A percentile compares a stretch with the other conserved stretches of the same genome.
phyloP scores from a whole-genome alignment of 129 eudicot species.

The Sambucus nigra region DNA sequence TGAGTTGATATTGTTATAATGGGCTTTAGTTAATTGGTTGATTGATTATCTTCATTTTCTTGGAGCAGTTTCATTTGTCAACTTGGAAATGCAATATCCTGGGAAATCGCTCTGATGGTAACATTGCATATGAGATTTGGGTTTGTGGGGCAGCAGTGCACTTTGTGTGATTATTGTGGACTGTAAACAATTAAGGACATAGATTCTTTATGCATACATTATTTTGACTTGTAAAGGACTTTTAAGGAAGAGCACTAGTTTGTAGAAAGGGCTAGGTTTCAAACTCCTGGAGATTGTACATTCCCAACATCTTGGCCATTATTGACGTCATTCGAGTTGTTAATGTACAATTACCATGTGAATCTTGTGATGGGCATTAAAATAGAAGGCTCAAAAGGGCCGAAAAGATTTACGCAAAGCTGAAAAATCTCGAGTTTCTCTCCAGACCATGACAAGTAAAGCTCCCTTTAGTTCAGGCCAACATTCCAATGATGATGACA shows the following conservation, averaged over 20 bases:
- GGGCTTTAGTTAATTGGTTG: background rate
- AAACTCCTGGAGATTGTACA: conserved; percentile 6
- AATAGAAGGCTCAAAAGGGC: background rate
- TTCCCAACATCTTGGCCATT: background rate
- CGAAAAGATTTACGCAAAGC: conserved; percentile 4
- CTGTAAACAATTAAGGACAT: background rate
- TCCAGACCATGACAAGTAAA: conserved; percentile 35
- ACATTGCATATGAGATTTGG: background rate
- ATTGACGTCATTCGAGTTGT: background rate
- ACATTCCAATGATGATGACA: conserved; percentile 14
- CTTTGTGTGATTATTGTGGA: background rate
- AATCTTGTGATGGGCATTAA: background rate
- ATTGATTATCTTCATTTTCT: conserved; percentile 1
- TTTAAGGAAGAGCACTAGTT: background rate
- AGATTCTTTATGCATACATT: background rate
- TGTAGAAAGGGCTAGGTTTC: background rate
- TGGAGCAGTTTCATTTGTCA: conserved; percentile 6
- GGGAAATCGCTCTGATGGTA: background rate
- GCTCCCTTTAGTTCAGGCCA: conserved; percentile 24
- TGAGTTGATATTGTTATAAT: background rate
- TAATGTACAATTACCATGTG: background rate
- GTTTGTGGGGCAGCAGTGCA: background rate
- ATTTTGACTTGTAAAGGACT: background rate
- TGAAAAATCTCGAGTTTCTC: conserved; percentile 2
- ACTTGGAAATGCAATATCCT: background rate